A percentile compares a stretch with the other conserved stretches of the same genome.
phyloP scores from a whole-genome alignment of 495 filamentous ascomycete species.

The Evansstolkia leycettana region DNA sequence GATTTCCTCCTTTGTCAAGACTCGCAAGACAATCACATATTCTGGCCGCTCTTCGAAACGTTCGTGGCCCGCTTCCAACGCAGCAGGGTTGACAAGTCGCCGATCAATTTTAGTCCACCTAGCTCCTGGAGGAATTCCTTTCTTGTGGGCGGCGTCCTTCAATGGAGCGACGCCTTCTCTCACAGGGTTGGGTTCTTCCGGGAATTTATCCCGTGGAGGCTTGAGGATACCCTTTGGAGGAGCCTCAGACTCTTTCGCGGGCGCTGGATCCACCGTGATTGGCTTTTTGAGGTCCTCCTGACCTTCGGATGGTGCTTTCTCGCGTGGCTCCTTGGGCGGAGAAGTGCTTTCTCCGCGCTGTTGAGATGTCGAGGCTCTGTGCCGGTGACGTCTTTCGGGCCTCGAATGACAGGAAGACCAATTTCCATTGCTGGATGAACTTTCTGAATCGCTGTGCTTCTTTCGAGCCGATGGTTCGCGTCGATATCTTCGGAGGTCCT shows the following conservation, averaged over 20 bases:
- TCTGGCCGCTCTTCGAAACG: slow-evolving; percentile 71
- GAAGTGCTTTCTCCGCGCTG: slow-evolving; percentile 4
- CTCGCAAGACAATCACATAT: slow-evolving; percentile 74
- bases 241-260: slow-evolving; percentile 22
- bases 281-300: slow-evolving; percentile 16
- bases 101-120: slow-evolving; percentile 86
- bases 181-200: slow-evolving; percentile 64
- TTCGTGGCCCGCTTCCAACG: slow-evolving; percentile 63
- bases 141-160: slow-evolving; percentile 63
- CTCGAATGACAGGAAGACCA: slow-evolving; percentile 4
- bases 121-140: slow-evolving; percentile 63
- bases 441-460: slow-evolving; percentile 13
- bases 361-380: slow-evolving; percentile 14
- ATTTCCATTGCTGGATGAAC: slow-evolving; percentile 7
- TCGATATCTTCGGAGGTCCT: slow-evolving; percentile 25
- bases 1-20: slow-evolving; percentile 71
- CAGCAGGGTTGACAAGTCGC: slow-evolving; percentile 70
- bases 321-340: background rate
- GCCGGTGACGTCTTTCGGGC: slow-evolving; percentile 4
- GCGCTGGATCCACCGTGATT: slow-evolving; percentile 17
- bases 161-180: slow-evolving; percentile 80
- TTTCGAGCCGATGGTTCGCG: slow-evolving; percentile 18
- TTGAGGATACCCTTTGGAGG: slow-evolving; percentile 62
- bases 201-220: slow-evolving; percentile 60
- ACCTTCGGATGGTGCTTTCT: slow-evolving; percentile 3